Percentiles rank a stretch among this genome's conserved stretches.
phyloP scores from a whole-genome alignment of 768 basidiomycete genomes.

The Hypsizygus marmoreus region DNA sequence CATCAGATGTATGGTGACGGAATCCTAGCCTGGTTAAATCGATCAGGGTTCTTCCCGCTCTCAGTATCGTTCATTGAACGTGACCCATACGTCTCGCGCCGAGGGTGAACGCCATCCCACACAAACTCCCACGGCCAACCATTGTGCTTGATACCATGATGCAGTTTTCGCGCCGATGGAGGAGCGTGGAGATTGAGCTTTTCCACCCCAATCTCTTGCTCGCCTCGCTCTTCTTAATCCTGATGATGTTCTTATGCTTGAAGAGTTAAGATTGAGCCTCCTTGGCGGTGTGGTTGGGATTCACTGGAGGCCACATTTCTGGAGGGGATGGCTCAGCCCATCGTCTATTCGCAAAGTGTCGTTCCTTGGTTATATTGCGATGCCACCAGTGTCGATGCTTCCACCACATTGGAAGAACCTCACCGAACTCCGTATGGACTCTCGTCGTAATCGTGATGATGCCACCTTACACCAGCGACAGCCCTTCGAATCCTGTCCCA shows the following conservation, averaged over 20 bases:
- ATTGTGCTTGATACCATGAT: neutral
- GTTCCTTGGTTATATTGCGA: neutral
- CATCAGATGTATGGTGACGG: neutral
- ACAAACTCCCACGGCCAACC: neutral
- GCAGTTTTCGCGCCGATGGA: neutral
- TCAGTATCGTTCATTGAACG: conserved; percentile 4
- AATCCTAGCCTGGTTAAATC: conserved; percentile 2
- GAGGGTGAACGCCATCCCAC: neutral
- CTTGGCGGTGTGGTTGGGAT: neutral
- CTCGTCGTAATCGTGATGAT: too few relatives aligned
- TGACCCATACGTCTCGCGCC: too few relatives aligned
- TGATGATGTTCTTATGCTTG: neutral
- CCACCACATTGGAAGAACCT: neutral
- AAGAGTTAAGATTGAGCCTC: neutral
- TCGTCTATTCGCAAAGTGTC: neutral
- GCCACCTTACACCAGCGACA: too few relatives aligned
- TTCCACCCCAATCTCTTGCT: neutral
- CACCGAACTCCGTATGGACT: too few relatives aligned
- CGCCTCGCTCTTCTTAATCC: neutral
- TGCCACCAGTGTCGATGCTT: neutral
- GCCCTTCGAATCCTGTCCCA: too few relatives aligned
- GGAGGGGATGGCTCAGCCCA: neutral
- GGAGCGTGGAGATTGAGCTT: neutral
- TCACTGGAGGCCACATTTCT: neutral
- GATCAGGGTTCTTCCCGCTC: conserved; percentile 2